Percentiles rank a stretch among this genome's conserved stretches.
These are phyloP conservation scores for Dictyostelium firmibasis DNA, from an alignment of 78 protist species.

Conservation along the genomic window DNA sequence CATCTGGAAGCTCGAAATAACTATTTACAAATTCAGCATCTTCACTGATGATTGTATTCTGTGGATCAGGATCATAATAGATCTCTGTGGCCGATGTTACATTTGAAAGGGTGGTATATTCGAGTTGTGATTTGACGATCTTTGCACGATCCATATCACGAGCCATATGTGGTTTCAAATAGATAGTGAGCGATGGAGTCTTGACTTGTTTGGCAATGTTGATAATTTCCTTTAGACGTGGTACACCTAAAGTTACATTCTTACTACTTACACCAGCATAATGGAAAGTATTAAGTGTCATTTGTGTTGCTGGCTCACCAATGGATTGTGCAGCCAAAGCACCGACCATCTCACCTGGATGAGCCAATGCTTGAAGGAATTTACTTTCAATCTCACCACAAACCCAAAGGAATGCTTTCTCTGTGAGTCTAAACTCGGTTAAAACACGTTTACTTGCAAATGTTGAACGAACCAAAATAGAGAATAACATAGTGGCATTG, in stretches of 20 bases:
- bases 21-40: constrained; percentile 88
- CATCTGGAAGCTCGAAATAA: constrained; percentile 81
- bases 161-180: constrained; percentile 58
- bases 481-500: constrained; percentile 90
- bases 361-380: constrained; percentile 86
- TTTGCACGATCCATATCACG: constrained; percentile 74
- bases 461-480: constrained; percentile 76
- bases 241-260: constrained; percentile 99
- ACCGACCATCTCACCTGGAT: constrained; percentile 97
- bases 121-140: constrained; percentile 84
- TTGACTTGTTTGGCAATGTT: constrained; percentile 94
- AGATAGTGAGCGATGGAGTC: constrained; percentile 95
- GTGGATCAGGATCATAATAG: constrained; percentile 97
- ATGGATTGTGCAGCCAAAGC: constrained; percentile 98
- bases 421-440: constrained; percentile 82
- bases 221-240: constrained; percentile 98
- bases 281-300: constrained; percentile 99
- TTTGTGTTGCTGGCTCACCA: constrained; percentile 99
- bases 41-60: constrained; percentile 83
- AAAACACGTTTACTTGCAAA: constrained; percentile 90
- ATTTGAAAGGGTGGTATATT: constrained; percentile 89
- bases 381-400: constrained; percentile 93
- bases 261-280: constrained; percentile 99
- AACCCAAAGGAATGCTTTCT: constrained; percentile 96
- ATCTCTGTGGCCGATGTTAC: constrained; percentile 91